These are phyloP conservation scores for Cordyceps tenuipes DNA, from an alignment of 2,329 filamentous ascomycete species.

Conservation along the genomic window DNA sequence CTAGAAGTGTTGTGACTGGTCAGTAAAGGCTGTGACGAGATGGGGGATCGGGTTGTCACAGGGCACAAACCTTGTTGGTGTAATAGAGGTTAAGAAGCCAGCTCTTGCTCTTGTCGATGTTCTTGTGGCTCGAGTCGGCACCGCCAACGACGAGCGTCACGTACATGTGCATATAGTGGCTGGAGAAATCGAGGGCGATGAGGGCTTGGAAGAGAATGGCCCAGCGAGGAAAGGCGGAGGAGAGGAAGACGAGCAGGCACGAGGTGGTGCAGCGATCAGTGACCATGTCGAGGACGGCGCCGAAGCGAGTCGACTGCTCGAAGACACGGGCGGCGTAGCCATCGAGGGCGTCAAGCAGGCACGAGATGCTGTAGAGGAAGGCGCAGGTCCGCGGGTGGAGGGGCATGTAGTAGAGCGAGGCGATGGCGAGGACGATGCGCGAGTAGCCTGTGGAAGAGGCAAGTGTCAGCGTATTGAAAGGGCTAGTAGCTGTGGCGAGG, in stretches of 20 bases:
- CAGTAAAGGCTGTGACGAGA: not conserved
- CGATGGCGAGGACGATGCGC: conserved; percentile 73
- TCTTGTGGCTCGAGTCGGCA: conserved; percentile 79
- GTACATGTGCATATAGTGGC: conserved; percentile 99
- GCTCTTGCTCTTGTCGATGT: conserved; percentile 78
- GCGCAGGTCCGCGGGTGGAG: conserved; percentile 95
- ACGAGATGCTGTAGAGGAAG: conserved; percentile 84
- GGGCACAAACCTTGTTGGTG: conserved; percentile 75
- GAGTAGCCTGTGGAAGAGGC: conserved; percentile 47
- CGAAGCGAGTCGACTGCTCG: conserved; percentile 90
- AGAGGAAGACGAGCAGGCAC: conserved; percentile 88
- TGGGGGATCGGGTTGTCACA: not conserved
- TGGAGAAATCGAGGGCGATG: conserved; percentile 86
- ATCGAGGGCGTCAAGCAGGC: conserved; percentile 89
- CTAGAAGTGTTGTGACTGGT: conserved; percentile 34
- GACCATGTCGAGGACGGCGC: conserved; percentile 97
- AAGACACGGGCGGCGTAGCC: conserved; percentile 75
- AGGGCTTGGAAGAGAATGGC: conserved; percentile 88
- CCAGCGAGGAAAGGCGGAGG: conserved; percentile 90
- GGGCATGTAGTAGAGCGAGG: conserved; percentile 98
- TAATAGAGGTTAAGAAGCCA: conserved; percentile 93
- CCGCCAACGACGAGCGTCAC: conserved; percentile 84
- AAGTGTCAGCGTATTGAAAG: not conserved
- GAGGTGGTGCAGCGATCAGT: conserved; percentile 96
- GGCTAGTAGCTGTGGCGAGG: not conserved